phyloP scores from a whole-genome alignment of 805 yeast species.

The Kockiozyma suomiensis region DNA sequence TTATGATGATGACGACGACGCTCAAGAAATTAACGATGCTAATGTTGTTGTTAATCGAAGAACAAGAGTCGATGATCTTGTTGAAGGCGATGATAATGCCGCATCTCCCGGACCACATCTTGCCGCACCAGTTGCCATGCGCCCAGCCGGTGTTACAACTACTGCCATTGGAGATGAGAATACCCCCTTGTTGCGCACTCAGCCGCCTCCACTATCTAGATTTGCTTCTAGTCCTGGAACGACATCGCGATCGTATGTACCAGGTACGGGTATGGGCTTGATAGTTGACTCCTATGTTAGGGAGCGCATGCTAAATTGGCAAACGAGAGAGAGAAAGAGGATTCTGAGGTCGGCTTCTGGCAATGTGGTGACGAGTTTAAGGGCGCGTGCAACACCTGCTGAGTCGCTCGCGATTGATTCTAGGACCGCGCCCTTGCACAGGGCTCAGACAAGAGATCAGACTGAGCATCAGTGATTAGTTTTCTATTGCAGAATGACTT shows the following conservation, averaged over 20 bases:
- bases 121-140: not conserved
- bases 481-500: too few relatives aligned
- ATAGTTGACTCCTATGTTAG: conserved; percentile 34
- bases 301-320: conserved; percentile 30
- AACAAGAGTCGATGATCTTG: not conserved
- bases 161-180: not conserved
- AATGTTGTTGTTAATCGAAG: conserved; percentile 9
- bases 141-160: not conserved
- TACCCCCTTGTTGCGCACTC: not conserved
- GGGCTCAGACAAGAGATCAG: conserved; percentile 11
- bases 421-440: conserved; percentile 4
- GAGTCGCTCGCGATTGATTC: conserved; percentile 4
- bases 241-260: conserved; percentile 29
- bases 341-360: not conserved
- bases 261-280: conserved; percentile 33
- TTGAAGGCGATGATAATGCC: not conserved
- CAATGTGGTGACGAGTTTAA: not conserved
- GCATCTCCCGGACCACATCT: not conserved
- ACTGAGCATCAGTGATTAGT: not conserved
- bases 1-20: conserved; percentile 32
- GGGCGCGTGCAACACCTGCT: not conserved
- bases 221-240: conserved; percentile 26
- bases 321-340: conserved; percentile 14
- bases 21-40: conserved; percentile 27
- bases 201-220: not conserved